A percentile compares a stretch with the other conserved stretches of the same genome.
Evolutionary conservation across 169 alveolate species (phyloP).

Genomic region (Eimeria sp.): DNA sequence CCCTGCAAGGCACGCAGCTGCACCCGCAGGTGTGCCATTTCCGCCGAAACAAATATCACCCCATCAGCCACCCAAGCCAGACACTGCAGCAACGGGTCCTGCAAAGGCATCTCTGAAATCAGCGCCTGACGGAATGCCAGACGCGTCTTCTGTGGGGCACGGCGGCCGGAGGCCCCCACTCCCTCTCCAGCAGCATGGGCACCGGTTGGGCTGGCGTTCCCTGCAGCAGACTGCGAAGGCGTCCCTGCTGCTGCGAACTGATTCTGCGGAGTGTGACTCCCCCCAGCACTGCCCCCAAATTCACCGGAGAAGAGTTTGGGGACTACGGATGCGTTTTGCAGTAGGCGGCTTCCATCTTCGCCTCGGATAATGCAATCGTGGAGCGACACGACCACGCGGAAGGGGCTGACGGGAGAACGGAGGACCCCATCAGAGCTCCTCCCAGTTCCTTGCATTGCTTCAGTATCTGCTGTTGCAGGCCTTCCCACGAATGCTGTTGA

Average conservation of each 20-base stretch:
- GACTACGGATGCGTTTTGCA: conserved; percentile 34
- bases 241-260: conserved; percentile 49
- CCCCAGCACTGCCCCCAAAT: conserved; percentile 2
- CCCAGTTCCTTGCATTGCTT: background rate
- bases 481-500: background rate
- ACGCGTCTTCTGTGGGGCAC: conserved; percentile 1
- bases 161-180: background rate
- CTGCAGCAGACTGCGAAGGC: conserved; percentile 15
- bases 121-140: conserved; percentile 14
- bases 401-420: conserved; percentile 2
- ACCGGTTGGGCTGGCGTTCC: conserved; percentile 22
- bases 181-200: background rate
- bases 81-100: conserved; percentile 52
- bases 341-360: conserved; percentile 38
- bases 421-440: background rate
- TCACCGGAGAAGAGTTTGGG: conserved; percentile 61
- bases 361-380: conserved; percentile 57
- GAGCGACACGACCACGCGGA: background rate
- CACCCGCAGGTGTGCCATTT: conserved; percentile 18
- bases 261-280: background rate
- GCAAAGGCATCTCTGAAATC: conserved; percentile 22
- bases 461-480: background rate
- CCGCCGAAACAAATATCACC: conserved; percentile 33
- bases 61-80: conserved; percentile 52
- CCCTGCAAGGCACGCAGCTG: conserved; percentile 42